These are phyloP conservation scores for Vaccinium corymbosum DNA, from an alignment of 148 eudicot genomes.

Conservation along the genomic window DNA sequence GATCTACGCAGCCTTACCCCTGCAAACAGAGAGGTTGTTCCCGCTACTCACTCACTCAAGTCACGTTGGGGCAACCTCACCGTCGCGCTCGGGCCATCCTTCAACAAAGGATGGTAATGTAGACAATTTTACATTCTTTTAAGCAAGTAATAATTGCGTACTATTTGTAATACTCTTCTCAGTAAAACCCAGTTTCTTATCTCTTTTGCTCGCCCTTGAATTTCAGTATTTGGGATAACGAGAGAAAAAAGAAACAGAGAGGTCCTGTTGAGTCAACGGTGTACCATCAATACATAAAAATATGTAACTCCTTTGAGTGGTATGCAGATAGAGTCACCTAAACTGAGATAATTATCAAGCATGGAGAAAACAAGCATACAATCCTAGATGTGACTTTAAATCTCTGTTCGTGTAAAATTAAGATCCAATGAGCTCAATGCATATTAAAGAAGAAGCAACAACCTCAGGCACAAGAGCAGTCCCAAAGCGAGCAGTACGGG, in stretches of 20 bases:
- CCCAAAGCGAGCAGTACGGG: conserved; percentile 95
- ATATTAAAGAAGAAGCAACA: conserved; percentile 10
- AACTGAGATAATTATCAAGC: background rate
- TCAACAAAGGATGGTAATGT: background rate
- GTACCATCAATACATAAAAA: background rate
- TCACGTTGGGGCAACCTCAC: background rate
- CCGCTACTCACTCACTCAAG: background rate
- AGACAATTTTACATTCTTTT: conserved; percentile 4
- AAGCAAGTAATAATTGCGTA: background rate
- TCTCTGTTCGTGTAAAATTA: background rate
- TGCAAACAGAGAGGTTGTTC: background rate
- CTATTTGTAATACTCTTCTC: background rate
- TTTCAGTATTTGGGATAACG: background rate
- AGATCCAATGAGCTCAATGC: background rate
- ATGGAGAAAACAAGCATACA: background rate
- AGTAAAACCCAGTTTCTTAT: background rate
- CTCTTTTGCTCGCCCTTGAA: background rate
- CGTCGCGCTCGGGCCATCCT: background rate
- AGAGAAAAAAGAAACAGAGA: background rate
- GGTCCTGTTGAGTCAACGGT: background rate
- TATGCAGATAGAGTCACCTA: background rate
- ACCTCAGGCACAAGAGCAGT: conserved; percentile 92
- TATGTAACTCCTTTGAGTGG: background rate
- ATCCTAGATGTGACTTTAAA: background rate
- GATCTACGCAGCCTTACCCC: background rate